Evolutionary conservation across 441 rosid genomes (phyloP).

Genomic region (Biscutella auriculata): DNA sequence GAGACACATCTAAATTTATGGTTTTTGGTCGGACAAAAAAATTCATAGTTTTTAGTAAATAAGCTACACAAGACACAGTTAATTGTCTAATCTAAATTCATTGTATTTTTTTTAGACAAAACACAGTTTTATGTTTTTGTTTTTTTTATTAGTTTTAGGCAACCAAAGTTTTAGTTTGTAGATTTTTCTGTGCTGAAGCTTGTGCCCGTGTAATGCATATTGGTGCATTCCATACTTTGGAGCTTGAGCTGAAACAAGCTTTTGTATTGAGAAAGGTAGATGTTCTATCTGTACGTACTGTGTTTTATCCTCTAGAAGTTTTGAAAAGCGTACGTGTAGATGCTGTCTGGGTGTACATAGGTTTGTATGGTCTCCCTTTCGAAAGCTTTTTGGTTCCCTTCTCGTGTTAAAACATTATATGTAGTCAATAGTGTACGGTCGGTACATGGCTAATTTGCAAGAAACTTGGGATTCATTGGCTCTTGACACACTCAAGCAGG

Average conservation of each 20-base stretch:
- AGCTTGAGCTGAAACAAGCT: conserved; percentile 69
- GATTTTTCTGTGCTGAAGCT: neutral
- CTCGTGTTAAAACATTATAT: neutral
- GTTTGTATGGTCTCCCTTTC: neutral
- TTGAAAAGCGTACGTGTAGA: neutral
- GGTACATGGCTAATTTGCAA: conserved; percentile 28
- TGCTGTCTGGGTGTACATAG: neutral
- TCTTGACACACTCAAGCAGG: conserved; percentile 63
- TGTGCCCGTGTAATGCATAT: conserved; percentile 41
- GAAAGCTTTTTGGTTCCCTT: neutral
- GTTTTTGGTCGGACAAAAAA: too few species aligned
- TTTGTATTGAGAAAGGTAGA: conserved; percentile 84
- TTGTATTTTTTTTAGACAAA: too few species aligned
- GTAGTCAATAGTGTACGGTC: conserved; percentile 3
- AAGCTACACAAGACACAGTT: too few species aligned
- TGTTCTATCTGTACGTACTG: neutral
- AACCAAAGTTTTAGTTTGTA: too few species aligned
- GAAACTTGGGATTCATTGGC: conserved; percentile 79
- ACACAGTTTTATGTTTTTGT: too few species aligned
- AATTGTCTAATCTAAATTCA: too few species aligned
- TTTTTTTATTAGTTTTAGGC: too few species aligned
- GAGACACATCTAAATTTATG: too few species aligned
- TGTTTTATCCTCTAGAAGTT: neutral
- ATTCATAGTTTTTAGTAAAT: too few species aligned
- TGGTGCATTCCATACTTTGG: conserved; percentile 88